Conservation (phyloP, 2,329 filamentous ascomycete species). For the Aspergillus pseudonomiae region DNA sequence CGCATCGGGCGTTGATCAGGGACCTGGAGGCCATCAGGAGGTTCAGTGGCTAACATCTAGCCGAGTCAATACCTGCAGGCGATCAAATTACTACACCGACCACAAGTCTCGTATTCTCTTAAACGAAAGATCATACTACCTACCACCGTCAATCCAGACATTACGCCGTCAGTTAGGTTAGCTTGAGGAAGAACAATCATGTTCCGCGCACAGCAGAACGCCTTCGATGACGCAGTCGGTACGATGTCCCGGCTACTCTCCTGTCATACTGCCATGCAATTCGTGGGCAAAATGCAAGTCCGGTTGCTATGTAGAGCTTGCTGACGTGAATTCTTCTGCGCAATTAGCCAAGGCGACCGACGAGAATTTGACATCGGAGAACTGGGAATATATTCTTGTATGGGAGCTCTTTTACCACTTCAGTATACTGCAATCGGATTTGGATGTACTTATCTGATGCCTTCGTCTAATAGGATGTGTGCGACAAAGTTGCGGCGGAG, state of each 20-base stretch:
- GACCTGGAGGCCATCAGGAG: slow-evolving; percentile 5
- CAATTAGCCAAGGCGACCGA: slow-evolving; percentile 79
- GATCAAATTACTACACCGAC: neutral
- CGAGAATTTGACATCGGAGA: slow-evolving; percentile 91
- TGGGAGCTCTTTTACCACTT: slow-evolving; percentile 19
- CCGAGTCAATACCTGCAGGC: neutral
- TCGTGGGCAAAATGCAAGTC: neutral
- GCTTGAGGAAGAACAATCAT: slow-evolving; percentile 31
- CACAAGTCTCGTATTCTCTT: neutral
- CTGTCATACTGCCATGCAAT: neutral
- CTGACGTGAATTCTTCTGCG: slow-evolving; percentile 30
- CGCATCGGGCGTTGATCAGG: slow-evolving; percentile 15
- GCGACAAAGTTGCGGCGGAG: slow-evolving; percentile 59
- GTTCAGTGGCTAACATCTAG: neutral
- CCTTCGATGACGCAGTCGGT: slow-evolving; percentile 72
- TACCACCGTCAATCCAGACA: neutral
- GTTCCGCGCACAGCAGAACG: slow-evolving; percentile 67
- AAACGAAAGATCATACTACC: neutral
- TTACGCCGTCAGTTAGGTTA: neutral
- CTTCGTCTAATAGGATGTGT: slow-evolving; percentile 54
- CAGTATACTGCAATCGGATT: neutral
- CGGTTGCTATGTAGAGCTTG: slow-evolving; percentile 1
- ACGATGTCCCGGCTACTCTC: slow-evolving; percentile 34
- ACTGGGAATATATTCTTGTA: slow-evolving; percentile 72
- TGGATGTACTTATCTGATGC: slow-evolving; percentile 12